Evolutionary conservation across 2,329 filamentous ascomycete genomes (phyloP).

Genomic region (Hypocreales sp.): DNA sequence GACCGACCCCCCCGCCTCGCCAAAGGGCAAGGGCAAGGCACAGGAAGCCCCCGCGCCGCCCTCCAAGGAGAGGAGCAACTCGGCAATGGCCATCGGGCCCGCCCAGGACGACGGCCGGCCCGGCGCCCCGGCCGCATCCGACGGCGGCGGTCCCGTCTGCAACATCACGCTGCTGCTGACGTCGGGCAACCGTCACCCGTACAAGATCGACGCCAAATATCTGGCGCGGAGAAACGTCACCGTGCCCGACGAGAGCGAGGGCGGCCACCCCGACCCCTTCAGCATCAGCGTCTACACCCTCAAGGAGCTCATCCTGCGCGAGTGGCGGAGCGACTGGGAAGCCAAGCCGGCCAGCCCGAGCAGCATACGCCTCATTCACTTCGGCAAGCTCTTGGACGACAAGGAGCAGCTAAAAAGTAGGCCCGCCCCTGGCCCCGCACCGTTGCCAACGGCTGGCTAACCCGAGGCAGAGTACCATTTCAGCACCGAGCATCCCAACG

Average conservation of each 20-base stretch:
- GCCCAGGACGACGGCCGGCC: slow-evolving; percentile 25
- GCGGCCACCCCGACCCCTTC: slow-evolving; percentile 57
- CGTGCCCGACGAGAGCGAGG: slow-evolving; percentile 48
- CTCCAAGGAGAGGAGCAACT: slow-evolving; percentile 17
- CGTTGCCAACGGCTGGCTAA: slow-evolving; percentile 1
- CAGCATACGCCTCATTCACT: slow-evolving; percentile 80
- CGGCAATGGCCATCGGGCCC: slow-evolving; percentile 25
- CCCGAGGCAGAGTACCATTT: slow-evolving; percentile 63
- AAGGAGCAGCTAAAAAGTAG: slow-evolving; percentile 72
- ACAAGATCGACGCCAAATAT: slow-evolving; percentile 80
- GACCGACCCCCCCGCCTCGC: slow-evolving; percentile 4
- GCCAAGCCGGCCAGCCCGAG: slow-evolving; percentile 71
- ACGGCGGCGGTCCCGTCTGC: slow-evolving; percentile 32
- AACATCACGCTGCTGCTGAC: slow-evolving; percentile 73
- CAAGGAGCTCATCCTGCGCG: slow-evolving; percentile 83
- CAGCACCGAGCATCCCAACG: slow-evolving; percentile 57
- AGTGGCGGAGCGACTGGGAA: slow-evolving; percentile 92
- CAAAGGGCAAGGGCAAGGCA: slow-evolving; percentile 20
- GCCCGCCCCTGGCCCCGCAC: slow-evolving; percentile 1
- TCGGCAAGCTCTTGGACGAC: slow-evolving; percentile 81
- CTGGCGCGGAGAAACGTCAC: slow-evolving; percentile 65
- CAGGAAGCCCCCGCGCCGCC: slow-evolving; percentile 10
- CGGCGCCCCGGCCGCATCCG: slow-evolving; percentile 13
- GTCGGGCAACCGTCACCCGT: slow-evolving; percentile 71
- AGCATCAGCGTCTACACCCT: slow-evolving; percentile 86